Conservation (phyloP, 177 flowering plant genomes). For the Telopea speciosissima region DNA sequence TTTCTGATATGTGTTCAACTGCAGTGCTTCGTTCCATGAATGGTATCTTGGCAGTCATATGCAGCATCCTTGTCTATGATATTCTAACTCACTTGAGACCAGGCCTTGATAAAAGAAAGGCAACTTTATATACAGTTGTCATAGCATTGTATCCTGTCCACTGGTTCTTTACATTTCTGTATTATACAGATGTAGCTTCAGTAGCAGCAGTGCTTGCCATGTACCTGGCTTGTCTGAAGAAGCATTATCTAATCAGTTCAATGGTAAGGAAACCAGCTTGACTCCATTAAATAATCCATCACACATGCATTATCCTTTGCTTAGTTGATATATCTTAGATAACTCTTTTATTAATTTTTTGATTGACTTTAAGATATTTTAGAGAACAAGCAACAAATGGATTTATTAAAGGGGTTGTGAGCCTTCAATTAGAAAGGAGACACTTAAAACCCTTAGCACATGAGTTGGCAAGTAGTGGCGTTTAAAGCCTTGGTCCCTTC, state of each 20-base stretch:
- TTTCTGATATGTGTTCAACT: slow-evolving; percentile 54
- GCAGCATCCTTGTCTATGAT: slow-evolving; percentile 64
- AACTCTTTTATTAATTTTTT: neutral
- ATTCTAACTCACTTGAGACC: slow-evolving; percentile 59
- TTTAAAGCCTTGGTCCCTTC: neutral
- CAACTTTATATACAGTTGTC: slow-evolving; percentile 51
- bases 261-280: slow-evolving; percentile 39
- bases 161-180: slow-evolving; percentile 92
- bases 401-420: neutral
- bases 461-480: neutral
- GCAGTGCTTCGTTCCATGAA: slow-evolving; percentile 69
- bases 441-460: neutral
- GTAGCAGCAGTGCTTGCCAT: slow-evolving; percentile 71
- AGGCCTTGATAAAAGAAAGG: slow-evolving; percentile 44
- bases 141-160: slow-evolving; percentile 77
- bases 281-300: neutral
- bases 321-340: neutral
- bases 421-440: neutral
- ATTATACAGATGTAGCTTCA: slow-evolving; percentile 94
- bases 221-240: slow-evolving; percentile 74
- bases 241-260: slow-evolving; percentile 58
- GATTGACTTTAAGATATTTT: neutral
- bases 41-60: slow-evolving; percentile 60
- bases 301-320: neutral
- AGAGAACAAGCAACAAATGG: no score